Evolutionary conservation across 192 early-diverging fungal genomes (phyloP).

Genomic region (Gryganskiella cystojenkinii): DNA sequence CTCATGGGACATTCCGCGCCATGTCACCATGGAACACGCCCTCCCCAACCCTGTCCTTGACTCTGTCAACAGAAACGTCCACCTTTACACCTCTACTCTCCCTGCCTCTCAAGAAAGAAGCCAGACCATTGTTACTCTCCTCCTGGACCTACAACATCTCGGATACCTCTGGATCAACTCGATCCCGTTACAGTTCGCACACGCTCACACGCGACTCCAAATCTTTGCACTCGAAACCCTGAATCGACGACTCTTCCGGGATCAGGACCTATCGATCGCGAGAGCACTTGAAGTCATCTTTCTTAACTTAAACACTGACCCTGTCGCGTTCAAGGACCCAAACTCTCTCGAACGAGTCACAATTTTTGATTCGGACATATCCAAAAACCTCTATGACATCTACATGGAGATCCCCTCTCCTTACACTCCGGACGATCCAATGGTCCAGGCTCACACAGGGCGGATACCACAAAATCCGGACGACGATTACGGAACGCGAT

Average conservation of each 20-base stretch:
- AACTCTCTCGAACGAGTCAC: neutral
- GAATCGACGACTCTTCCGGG: no score
- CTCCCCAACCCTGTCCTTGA: neutral
- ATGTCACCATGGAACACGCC: neutral
- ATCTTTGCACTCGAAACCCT: no score
- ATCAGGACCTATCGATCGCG: no score
- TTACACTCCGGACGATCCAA: conserved; percentile 10
- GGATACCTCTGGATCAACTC: no score
- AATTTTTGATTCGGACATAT: conserved; percentile 14
- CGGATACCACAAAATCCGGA: neutral
- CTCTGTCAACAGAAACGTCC: neutral
- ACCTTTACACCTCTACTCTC: neutral
- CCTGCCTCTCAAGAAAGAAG: no score
- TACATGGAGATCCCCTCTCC: conserved; percentile 57
- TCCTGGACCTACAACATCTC: no score
- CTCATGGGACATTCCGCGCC: conserved; percentile 26
- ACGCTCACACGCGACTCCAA: no score
- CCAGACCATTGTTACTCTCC: no score
- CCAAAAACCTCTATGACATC: conserved; percentile 36
- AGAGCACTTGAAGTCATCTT: neutral
- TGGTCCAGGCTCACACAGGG: no score
- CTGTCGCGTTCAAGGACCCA: neutral
- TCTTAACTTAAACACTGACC: neutral
- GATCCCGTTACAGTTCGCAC: no score
- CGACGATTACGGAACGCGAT: neutral